A percentile compares a stretch with the other conserved stretches of the same genome.
These are phyloP conservation scores for Echria macrotheca DNA, from an alignment of 495 filamentous ascomycete genomes.

Conservation along the genomic window DNA sequence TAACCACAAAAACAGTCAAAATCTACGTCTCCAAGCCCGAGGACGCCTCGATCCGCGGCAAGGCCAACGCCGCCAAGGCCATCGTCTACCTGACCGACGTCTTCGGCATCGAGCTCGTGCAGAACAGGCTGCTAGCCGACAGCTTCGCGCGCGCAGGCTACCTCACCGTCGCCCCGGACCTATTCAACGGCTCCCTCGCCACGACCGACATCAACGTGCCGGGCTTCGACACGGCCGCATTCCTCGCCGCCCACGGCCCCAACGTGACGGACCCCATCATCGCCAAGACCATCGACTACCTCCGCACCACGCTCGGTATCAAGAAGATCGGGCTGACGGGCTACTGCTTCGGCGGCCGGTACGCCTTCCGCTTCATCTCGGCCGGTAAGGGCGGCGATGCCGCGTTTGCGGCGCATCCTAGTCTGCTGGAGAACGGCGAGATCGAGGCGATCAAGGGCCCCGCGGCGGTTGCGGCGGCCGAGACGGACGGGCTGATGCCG, in stretches of 20 bases:
- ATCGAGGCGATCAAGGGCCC: slow-evolving; percentile 57
- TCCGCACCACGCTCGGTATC: slow-evolving; percentile 51
- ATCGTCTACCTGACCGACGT: slow-evolving; percentile 55
- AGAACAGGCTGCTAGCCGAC: slow-evolving; percentile 69
- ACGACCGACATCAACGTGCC: slow-evolving; percentile 43
- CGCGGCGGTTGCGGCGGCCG: slow-evolving; percentile 65
- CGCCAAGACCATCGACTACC: slow-evolving; percentile 51
- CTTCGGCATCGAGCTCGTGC: slow-evolving; percentile 54
- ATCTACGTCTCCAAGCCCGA: slow-evolving; percentile 38
- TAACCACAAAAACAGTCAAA: not conserved
- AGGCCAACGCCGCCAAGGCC: slow-evolving; percentile 37
- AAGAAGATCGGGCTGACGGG: slow-evolving; percentile 61
- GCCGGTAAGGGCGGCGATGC: slow-evolving; percentile 48
- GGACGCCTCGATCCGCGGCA: slow-evolving; percentile 20
- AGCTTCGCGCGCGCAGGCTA: slow-evolving; percentile 72
- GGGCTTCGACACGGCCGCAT: slow-evolving; percentile 50
- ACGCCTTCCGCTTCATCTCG: slow-evolving; percentile 38
- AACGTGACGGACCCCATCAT: slow-evolving; percentile 59
- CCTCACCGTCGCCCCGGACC: slow-evolving; percentile 66
- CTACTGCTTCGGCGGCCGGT: slow-evolving; percentile 56
- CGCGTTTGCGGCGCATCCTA: slow-evolving; percentile 66
- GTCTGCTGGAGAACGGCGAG: slow-evolving; percentile 59
- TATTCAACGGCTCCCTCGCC: slow-evolving; percentile 60
- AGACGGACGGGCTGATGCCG: slow-evolving; percentile 60
- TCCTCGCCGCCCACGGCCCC: slow-evolving; percentile 50